Percentiles rank a stretch among this genome's conserved stretches.
These are phyloP conservation scores for Sarcocystis neurona DNA, from an alignment of 169 alveolate species.

Conservation along the genomic window DNA sequence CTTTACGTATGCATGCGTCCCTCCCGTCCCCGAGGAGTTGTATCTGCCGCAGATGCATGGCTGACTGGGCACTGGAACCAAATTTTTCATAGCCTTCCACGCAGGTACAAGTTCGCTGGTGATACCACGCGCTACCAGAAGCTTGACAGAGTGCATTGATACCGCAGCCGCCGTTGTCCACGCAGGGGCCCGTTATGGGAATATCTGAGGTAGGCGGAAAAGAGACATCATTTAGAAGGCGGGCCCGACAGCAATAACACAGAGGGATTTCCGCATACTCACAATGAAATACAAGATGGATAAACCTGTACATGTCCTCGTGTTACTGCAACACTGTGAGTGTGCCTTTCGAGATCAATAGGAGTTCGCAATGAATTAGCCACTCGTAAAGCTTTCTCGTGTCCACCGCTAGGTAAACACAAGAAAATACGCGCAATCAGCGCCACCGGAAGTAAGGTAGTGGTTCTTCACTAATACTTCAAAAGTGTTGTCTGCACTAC, in stretches of 20 bases:
- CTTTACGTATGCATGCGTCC: constrained; percentile 8
- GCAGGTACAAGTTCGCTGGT: too few relatives aligned
- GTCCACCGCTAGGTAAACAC: not conserved
- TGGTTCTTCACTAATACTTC: too few relatives aligned
- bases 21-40: too few relatives aligned
- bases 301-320: not conserved
- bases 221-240: not conserved
- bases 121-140: not conserved
- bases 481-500: too few relatives aligned
- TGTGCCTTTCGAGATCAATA: too few relatives aligned
- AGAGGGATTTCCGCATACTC: not conserved
- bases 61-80: too few relatives aligned
- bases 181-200: constrained; percentile 60
- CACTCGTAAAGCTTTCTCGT: not conserved
- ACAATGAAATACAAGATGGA: not conserved
- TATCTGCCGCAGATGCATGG: too few relatives aligned
- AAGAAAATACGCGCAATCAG: too few relatives aligned
- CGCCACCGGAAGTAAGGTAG: too few relatives aligned
- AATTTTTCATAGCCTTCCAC: too few relatives aligned
- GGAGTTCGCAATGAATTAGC: not conserved
- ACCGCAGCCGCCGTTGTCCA: constrained; percentile 61
- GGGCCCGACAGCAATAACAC: not conserved
- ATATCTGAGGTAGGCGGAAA: constrained; percentile 17
- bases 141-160: constrained; percentile 61
- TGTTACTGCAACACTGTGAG: not conserved